Base-by-base conservation (phyloP, 192 early-diverging fungal genomes). In the Diversispora eburnea region DNA sequence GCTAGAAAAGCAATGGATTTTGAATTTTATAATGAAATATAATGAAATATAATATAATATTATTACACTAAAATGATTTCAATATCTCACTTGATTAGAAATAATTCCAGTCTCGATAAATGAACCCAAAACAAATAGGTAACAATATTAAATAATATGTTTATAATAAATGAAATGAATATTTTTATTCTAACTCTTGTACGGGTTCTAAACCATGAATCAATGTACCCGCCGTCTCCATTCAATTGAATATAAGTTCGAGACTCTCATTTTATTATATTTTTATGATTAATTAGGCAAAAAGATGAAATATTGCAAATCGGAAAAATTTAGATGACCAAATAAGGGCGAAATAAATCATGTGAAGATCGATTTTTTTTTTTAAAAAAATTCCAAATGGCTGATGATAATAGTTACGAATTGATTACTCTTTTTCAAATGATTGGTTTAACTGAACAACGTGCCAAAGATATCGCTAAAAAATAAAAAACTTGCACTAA, bases 401-500 rank as follows among this genome's bases (percentile, higher is more conserved):
- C 25, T 33, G 0, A 33, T 33, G 25, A 33, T 33, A 33, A 33
- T 2, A 33, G 76, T 72, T 80, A 83, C 51, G 77, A 82, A 57
- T 84, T 95, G 62, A 83, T 86, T 33, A 42, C 79, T 8, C 85
- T 90, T 65, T 98, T 99, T 82, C 85, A 89, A 78, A 83, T 84
- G 56, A 93, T 98, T 74, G 98, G 98, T 13, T 85, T 99, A 46
- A 88, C 89, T 15, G 91, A 92, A 77, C 86, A 89, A 74, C 96
- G 97, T 80, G 96, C 96, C 71, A 92, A 93, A 79, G 95, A 98
- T 76, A 95, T 96, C 0, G 93, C 91, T 45, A 89, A 88, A 67
- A 99, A 99, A 99, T 1, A 33, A 98, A 81, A 98, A 98, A 81
- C 82, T 99, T 9, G 90, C 91, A 3, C 90, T 91, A 5, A 87